phyloP scores from a whole-genome alignment of 768 basidiomycete genomes.

The Pholiota molesta region DNA sequence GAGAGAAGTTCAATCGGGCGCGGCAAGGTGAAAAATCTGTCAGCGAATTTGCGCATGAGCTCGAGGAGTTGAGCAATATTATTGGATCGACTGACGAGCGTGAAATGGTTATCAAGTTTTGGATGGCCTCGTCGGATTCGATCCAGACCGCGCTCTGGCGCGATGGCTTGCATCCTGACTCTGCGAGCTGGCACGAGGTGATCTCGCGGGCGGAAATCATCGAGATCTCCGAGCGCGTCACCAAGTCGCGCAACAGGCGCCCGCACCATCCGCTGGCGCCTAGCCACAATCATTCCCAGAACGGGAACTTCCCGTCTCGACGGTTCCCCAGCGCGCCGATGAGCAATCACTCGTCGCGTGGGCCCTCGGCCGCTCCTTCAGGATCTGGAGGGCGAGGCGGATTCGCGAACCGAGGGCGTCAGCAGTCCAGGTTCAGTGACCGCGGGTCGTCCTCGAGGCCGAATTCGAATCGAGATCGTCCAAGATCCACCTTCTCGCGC shows the following conservation, averaged over 20 bases:
- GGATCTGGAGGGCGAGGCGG: too few species aligned
- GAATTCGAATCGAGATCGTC: neutral
- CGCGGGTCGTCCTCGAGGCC: neutral
- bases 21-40: neutral
- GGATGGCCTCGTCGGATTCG: neutral
- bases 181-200: neutral
- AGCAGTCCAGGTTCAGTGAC: too few species aligned
- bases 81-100: neutral
- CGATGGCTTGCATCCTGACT: neutral
- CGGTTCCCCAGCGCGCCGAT: too few species aligned
- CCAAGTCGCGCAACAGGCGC: too few species aligned
- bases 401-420: too few species aligned
- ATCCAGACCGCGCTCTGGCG: slow-evolving; percentile 3
- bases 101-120: slow-evolving; percentile 3
- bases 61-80: neutral
- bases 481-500: neutral
- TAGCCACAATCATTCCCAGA: neutral
- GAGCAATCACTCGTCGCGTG: too few species aligned
- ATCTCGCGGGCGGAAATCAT: slow-evolving; percentile 6
- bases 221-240: neutral
- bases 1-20: neutral
- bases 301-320: neutral
- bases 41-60: neutral
- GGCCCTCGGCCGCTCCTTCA: too few species aligned
- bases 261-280: too few species aligned